Percentiles rank a stretch among this genome's conserved stretches.
These are phyloP conservation scores for Cinnamomum chago DNA, from an alignment of 164 flowering plant genomes.

Conservation along the genomic window DNA sequence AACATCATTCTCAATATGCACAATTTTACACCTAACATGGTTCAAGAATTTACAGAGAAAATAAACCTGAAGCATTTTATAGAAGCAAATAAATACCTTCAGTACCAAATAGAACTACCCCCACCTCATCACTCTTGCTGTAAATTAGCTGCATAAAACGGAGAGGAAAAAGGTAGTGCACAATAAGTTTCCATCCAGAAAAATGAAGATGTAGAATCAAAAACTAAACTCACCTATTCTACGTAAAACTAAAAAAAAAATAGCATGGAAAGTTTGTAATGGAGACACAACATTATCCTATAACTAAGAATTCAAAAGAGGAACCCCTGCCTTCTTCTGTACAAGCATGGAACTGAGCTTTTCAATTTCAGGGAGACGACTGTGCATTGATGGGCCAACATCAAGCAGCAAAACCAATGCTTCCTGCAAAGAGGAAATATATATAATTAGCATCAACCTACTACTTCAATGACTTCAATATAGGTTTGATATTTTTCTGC, in stretches of 20 bases:
- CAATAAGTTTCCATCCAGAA: background rate
- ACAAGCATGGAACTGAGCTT: conserved; percentile 67
- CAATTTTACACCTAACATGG: background rate
- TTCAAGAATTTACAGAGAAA: background rate
- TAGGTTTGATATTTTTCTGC: background rate
- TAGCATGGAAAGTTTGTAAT: background rate
- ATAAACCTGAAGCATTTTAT: background rate
- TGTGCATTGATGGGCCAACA: conserved; percentile 86
- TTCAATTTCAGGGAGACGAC: conserved; percentile 60
- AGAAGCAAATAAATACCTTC: conserved; percentile 45
- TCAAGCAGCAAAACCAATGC: conserved; percentile 65
- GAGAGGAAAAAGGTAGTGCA: background rate
- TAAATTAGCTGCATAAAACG: conserved; percentile 62
- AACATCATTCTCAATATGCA: background rate
- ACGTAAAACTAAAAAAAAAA: background rate
- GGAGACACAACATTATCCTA: background rate
- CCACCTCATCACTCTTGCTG: conserved; percentile 74
- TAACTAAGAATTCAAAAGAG: background rate
- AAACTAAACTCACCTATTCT: background rate
- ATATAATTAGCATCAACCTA: background rate
- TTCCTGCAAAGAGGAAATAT: conserved; percentile 45
- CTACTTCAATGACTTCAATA: background rate
- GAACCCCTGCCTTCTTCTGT: conserved; percentile 68
- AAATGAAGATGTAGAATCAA: background rate
- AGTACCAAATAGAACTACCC: conserved; percentile 75